Base-by-base conservation (phyloP, 2,329 filamentous ascomycete species). In the Mycogone perniciosa region DNA sequence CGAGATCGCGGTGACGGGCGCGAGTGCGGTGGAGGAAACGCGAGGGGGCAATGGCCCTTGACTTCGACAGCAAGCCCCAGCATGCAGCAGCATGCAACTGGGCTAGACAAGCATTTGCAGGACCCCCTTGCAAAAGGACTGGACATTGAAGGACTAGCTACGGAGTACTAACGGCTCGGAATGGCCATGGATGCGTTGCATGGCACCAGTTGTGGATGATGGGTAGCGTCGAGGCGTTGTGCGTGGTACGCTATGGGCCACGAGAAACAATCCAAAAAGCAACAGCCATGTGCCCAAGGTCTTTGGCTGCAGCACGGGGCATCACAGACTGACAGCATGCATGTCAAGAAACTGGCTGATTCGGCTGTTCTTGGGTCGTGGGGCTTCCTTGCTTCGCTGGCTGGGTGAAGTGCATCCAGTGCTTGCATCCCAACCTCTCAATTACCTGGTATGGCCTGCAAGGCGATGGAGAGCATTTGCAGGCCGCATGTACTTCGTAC, bases 81-180 rank as follows among this genome's bases (percentile, higher is more conserved):
- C 40, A 40, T 50, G 42, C 48, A 50, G 48, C 48, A 50, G 44
- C 30, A 20, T 20, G 20, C 20, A 50, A 50, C 27, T 44, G 31
- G 42, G 48, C 48, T 50, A 50, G 48, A 44, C 48, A 50, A 44
- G 48, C 48, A 50, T 50, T 27, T 34, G 29, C 6, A 20, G n/a
- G 43, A 39, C 33, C 48, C 48, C 48, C 46, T 42, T 40, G 38
- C 38, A 42, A 31, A 47, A 20, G 31, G n/a, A 35, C 26, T 47
- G 42, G 48, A 50, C 40, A 50, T 50, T 50, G 48, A 44, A 50
- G 48, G 48, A 50, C 42, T 40, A 42, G 29, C 26, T 33, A 50
- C 44, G 47, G 35, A 38, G 20, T 20, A 20, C 11, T 38, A 10
- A n/a, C 11, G 48, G 31, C 31, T 37, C 38, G n/a, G 38, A 39